Evolutionary conservation across 768 basidiomycete genomes (phyloP), one percentile per base, ranked within the genome.

Genomic region (Albatrellus ellisii): DNA sequence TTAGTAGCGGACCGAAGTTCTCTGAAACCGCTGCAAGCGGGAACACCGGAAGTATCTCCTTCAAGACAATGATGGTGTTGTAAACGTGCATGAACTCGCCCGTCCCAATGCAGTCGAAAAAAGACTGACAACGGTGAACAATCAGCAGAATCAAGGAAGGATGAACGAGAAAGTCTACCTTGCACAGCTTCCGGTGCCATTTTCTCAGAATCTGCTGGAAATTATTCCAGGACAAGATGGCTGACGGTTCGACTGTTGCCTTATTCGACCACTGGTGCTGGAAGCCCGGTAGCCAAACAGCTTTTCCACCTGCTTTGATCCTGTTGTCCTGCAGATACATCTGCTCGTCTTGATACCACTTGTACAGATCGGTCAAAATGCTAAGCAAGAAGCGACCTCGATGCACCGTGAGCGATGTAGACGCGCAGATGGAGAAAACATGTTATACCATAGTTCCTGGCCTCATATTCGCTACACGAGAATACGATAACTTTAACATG

Each of bases 31-130:
- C 62, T 14, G 76, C 72, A 8, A 84, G 55, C 21, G 94, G 94
- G 62, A 95, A 95, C 38, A 87, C 81, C 1, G 86, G 80, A 24
- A 91, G 69, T 17, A 97, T 75, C 58, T 95, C 88, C 54, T 91
- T 88, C 48, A 95, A 68, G 22, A 99, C 79, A 28, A 92, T 75
- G 59, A 98, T 85, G n/a, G 88, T 73, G 56, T 99, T 99, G 60
- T 94, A 92, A 41, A 97, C 86, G 53, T 90, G 90, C 85, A 97
- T 94, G 58, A 92, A 98, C 54, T 92, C 92, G 38, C 74, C 75
- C 2, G 90, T 82, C 53, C 79, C 72, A 46, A 97, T 80, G 55
- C 84, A 90, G 25, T 77, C 80, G 15, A 70, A 65, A 50, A 97
- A 76, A 43, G 75, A 77, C 91, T 91, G 40, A n/a, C n/a, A n/a